Evolutionary conservation across 2,329 filamentous ascomycete species (phyloP).

Genomic region (Plenodomus lindquistii): DNA sequence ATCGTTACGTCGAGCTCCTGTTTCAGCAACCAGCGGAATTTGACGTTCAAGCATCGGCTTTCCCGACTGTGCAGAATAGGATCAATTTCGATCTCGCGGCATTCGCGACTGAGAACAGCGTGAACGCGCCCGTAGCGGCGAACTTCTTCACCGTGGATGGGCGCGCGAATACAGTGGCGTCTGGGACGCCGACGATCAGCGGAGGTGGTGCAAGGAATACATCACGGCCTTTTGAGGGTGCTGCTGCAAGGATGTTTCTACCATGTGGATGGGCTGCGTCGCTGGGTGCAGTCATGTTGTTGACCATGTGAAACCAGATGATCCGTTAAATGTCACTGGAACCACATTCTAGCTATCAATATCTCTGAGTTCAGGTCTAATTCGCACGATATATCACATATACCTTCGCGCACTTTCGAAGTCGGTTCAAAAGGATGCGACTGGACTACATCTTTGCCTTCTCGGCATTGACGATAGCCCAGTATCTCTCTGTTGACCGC

Average conservation of each 20-base stretch:
- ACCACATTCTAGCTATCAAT: too few species aligned
- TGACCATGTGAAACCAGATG: constrained; percentile 7
- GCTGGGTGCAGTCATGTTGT: constrained; percentile 17
- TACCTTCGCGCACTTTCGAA: too few species aligned
- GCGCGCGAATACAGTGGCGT: constrained; percentile 13
- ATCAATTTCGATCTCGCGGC: constrained; percentile 34
- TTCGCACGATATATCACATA: too few species aligned
- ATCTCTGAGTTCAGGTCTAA: too few species aligned
- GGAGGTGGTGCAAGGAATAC: constrained; percentile 17
- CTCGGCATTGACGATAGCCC: constrained; percentile 33
- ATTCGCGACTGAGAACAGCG: constrained; percentile 30
- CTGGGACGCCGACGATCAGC: constrained; percentile 19
- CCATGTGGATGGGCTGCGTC: constrained; percentile 14
- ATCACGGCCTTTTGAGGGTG: constrained; percentile 24
- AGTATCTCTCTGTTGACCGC: constrained; percentile 34
- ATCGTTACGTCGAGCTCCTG: constrained; percentile 42
- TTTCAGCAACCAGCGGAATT: constrained; percentile 37
- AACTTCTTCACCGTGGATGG: constrained; percentile 44
- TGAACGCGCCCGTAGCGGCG: constrained; percentile 33
- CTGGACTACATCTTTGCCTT: neutral
- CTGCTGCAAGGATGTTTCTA: constrained; percentile 13
- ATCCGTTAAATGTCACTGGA: too few species aligned
- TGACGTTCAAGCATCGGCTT: constrained; percentile 24
- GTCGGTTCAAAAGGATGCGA: neutral
- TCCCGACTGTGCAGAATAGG: constrained; percentile 21